Evolutionary conservation across 441 rosid genomes (phyloP), one percentile per base, ranked within the genome.

Genomic region (Manihot esculenta): DNA sequence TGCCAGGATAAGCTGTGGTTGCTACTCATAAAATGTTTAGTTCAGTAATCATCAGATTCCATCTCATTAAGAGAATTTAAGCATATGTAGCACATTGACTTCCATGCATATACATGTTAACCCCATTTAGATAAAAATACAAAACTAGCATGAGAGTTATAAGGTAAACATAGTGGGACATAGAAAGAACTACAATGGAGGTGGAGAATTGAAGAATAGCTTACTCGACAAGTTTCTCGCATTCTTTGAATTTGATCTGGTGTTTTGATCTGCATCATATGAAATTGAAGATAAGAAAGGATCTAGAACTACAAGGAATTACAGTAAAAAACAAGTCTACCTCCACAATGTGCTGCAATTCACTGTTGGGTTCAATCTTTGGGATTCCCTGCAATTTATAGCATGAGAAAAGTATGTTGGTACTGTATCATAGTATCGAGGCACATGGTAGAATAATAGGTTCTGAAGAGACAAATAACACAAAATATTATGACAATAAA

Each of bases 201-300:
- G 21, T 33, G 11, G 50, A 53, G 47, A 12, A 44, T 14, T 47
- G 63, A 48, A 13, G n/a, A 1, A 55, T 57, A 71, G 74, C 97
- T 85, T 85, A 90, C 98, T 72, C 77, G 88, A 83, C 97, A 90
- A 65, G 96, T 85, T 81, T 92, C 97, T 67, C 93, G 90, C 98
- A 94, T 84, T 78, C 87, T 87, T 81, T 81, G 87, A 78, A 92
- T 90, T 78, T 85, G 93, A 64, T 87, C 93, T 7, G 88, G 86
- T 61, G 82, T 88, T 89, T 94, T 94, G 66, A 90, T 89, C 99
- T 94, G 72, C 80, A 82, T 56, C 50, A 68, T 17, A 80, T 41
- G 70, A 61, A 21, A 73, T 41, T 18, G 66, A 63, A 15, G 41
- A 73, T 17, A 74, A 61, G 74, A 49, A 66, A 54, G 54, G 21